Evolutionary conservation across 2,329 filamentous ascomycete species (phyloP).

Genomic region (Bipolaris bicolor): DNA sequence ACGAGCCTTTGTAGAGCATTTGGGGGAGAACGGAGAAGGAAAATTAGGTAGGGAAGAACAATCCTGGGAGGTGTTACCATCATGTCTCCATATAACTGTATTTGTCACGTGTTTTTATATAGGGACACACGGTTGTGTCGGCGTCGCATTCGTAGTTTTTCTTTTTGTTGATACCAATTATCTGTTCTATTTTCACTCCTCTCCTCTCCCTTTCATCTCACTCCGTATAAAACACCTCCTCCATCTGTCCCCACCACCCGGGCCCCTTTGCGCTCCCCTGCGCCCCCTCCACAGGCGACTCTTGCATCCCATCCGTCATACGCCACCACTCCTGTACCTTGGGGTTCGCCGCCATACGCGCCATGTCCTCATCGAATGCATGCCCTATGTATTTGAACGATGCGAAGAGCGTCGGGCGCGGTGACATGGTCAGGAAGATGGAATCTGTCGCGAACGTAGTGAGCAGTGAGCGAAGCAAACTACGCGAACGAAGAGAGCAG

Average conservation of each 20-base stretch:
- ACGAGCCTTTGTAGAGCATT: conserved; percentile 25
- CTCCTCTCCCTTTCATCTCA: conserved; percentile 4
- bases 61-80: background rate
- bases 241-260: conserved; percentile 71
- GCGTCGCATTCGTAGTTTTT: background rate
- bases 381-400: conserved; percentile 80
- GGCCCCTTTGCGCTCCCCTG: conserved; percentile 33
- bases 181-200: background rate
- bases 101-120: background rate
- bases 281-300: conserved; percentile 59
- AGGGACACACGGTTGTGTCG: background rate
- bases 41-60: background rate
- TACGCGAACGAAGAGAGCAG: no score
- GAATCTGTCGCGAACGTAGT: conserved; percentile 56
- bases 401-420: conserved; percentile 69
- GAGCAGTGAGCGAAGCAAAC: no score
- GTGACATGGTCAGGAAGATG: conserved; percentile 70
- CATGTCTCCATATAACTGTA: background rate
- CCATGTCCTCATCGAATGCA: conserved; percentile 76
- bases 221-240: conserved; percentile 70
- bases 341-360: conserved; percentile 72
- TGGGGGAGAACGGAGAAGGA: no score
- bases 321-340: conserved; percentile 80
- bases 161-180: conserved; percentile 4
- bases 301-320: conserved; percentile 80